phyloP scores from a whole-genome alignment of 495 filamentous ascomycete genomes.

The Aspergillus mulundensis region DNA sequence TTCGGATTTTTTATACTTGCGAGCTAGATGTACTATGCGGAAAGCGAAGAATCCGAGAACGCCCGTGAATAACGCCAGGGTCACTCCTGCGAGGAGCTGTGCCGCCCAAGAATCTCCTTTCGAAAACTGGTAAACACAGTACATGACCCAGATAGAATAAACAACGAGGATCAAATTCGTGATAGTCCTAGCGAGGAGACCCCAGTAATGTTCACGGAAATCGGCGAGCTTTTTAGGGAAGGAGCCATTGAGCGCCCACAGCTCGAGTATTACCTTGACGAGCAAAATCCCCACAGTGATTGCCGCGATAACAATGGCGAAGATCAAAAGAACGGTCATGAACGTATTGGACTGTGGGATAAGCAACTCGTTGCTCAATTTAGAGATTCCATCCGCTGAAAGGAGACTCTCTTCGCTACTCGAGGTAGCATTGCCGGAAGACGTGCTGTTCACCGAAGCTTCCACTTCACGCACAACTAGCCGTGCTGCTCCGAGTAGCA shows the following conservation, averaged over 20 bases:
- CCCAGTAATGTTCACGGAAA: conserved; percentile 97
- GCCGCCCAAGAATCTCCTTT: conserved; percentile 95
- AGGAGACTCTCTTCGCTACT: conserved; percentile 27
- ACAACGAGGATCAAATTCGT: conserved; percentile 87
- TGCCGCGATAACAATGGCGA: conserved; percentile 78
- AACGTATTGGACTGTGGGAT: conserved; percentile 90
- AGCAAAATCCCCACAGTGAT: conserved; percentile 85
- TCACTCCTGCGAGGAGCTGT: conserved; percentile 77
- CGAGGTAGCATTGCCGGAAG: conserved; percentile 22
- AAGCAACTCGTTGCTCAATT: conserved; percentile 68
- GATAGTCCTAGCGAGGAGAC: conserved; percentile 78
- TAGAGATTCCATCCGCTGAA: conserved; percentile 65
- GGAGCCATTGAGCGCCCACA: conserved; percentile 83
- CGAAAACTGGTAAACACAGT: conserved; percentile 93
- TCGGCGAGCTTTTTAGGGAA: conserved; percentile 77
- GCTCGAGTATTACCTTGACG: conserved; percentile 87
- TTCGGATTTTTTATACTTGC: conserved; percentile 65
- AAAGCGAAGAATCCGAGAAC: conserved; percentile 74
- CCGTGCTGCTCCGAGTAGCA: conserved; percentile 39
- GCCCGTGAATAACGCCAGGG: conserved; percentile 72
- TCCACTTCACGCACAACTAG: conserved; percentile 50
- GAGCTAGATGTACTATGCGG: conserved; percentile 76
- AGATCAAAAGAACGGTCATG: conserved; percentile 89
- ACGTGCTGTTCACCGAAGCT: conserved; percentile 38
- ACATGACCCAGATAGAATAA: conserved; percentile 93